Evolutionary conservation across 345 rosid genomes (phyloP).

Genomic region (Salix viminalis): DNA sequence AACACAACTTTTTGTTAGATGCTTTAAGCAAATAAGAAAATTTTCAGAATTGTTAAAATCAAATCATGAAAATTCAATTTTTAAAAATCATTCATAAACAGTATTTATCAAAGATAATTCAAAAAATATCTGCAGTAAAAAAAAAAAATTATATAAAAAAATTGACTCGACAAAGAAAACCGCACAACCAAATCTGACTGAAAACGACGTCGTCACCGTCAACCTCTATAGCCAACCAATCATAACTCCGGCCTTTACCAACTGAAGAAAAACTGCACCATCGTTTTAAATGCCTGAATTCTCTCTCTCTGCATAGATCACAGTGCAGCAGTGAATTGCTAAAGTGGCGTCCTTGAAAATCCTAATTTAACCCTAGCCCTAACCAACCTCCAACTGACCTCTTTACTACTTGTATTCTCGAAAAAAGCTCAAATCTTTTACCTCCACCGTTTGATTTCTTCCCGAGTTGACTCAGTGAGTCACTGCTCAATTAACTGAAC

Average conservation of each 20-base stretch:
- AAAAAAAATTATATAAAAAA: not conserved
- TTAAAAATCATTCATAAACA: too few relatives aligned
- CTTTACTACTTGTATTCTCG: not conserved
- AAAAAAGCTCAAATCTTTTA: not conserved
- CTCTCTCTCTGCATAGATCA: constrained; percentile 18
- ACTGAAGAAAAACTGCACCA: not conserved
- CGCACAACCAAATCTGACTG: not conserved
- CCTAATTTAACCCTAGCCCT: constrained; percentile 13
- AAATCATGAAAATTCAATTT: too few relatives aligned
- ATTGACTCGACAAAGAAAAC: too few relatives aligned
- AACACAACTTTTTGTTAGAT: too few relatives aligned
- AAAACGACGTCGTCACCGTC: constrained; percentile 21
- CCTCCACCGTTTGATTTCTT: not conserved
- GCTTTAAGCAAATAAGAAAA: too few relatives aligned
- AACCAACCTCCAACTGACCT: not conserved
- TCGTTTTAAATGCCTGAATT: constrained; percentile 17
- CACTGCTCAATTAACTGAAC: not conserved
- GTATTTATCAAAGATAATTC: too few relatives aligned
- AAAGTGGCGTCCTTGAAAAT: constrained; percentile 8
- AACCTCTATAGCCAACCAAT: constrained; percentile 6
- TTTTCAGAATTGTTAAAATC: too few relatives aligned
- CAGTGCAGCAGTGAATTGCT: not conserved
- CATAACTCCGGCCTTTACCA: not conserved
- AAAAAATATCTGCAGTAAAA: not conserved
- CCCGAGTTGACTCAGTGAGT: constrained; percentile 8